phyloP scores from a whole-genome alignment of 257 asterid species.

The Datura wrightii region DNA sequence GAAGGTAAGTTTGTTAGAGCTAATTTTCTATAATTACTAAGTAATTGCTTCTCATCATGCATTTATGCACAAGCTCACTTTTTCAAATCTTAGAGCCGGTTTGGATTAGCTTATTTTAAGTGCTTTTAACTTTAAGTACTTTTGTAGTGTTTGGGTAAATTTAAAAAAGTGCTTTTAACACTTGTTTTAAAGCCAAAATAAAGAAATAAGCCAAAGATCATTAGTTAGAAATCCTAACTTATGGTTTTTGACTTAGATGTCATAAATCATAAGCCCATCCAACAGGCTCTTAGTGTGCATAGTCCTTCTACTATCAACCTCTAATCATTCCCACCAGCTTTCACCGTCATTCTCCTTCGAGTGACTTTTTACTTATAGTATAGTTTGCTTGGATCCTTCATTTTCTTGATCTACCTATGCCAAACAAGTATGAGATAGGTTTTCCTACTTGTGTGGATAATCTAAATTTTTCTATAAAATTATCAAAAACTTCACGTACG shows the following conservation, averaged over 20 bases:
- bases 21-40: neutral
- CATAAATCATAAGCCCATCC: too few relatives aligned
- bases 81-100: neutral
- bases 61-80: neutral
- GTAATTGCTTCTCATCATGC: neutral
- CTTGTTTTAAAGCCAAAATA: too few relatives aligned
- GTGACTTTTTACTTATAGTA: neutral
- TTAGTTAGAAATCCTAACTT: too few relatives aligned
- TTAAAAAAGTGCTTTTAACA: too few relatives aligned
- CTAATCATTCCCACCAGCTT: neutral
- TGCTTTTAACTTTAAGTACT: too few relatives aligned
- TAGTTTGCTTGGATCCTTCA: neutral
- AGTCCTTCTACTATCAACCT: neutral
- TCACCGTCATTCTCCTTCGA: neutral
- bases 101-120: too few relatives aligned
- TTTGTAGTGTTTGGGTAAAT: too few relatives aligned
- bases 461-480: neutral
- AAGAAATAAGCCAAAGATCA: too few relatives aligned
- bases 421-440: neutral
- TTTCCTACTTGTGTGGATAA: neutral
- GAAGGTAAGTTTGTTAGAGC: conserved; percentile 53
- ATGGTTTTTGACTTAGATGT: too few relatives aligned
- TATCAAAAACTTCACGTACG: neutral
- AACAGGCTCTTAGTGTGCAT: neutral
- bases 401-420: neutral